Percentiles rank a stretch among this genome's conserved stretches.
Evolutionary conservation across 2,329 filamentous ascomycete genomes (phyloP).

Genomic region (Didymosphaeria variabile): DNA sequence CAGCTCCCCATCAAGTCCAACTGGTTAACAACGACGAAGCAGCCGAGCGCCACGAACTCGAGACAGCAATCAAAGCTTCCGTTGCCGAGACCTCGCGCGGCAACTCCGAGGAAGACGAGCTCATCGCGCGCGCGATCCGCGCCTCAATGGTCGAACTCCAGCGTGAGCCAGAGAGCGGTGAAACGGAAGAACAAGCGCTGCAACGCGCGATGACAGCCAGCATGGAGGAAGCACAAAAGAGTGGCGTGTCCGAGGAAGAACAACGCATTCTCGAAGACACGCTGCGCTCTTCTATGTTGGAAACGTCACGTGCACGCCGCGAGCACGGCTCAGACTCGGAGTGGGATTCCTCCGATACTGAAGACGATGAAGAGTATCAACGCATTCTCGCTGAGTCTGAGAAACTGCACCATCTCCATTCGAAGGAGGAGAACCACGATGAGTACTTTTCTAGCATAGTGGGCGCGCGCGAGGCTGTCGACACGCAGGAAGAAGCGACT

Average conservation of each 20-base stretch:
- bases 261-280: slow-evolving; percentile 56
- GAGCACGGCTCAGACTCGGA: slow-evolving; percentile 34
- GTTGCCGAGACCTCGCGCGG: slow-evolving; percentile 76
- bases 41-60: slow-evolving; percentile 68
- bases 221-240: slow-evolving; percentile 54
- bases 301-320: slow-evolving; percentile 40
- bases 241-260: slow-evolving; percentile 44
- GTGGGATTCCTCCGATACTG: slow-evolving; percentile 41
- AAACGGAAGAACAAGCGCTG: slow-evolving; percentile 57
- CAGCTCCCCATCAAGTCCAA: slow-evolving; percentile 26
- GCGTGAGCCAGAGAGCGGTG: slow-evolving; percentile 41
- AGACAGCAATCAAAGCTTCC: slow-evolving; percentile 71
- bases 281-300: slow-evolving; percentile 55
- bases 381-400: slow-evolving; percentile 48
- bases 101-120: slow-evolving; percentile 72
- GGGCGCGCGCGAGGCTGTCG: slow-evolving; percentile 19
- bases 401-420: slow-evolving; percentile 39
- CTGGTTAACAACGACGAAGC: slow-evolving; percentile 37
- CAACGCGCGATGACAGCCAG: slow-evolving; percentile 62
- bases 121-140: slow-evolving; percentile 77
- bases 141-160: slow-evolving; percentile 72
- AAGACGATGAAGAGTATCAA: slow-evolving; percentile 48
- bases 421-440: slow-evolving; percentile 26
- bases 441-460: slow-evolving; percentile 22
- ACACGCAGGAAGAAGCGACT: slow-evolving; percentile 22